Evolutionary conservation across 148 eudicot species (phyloP).

Genomic region (Rhododendron vialii): DNA sequence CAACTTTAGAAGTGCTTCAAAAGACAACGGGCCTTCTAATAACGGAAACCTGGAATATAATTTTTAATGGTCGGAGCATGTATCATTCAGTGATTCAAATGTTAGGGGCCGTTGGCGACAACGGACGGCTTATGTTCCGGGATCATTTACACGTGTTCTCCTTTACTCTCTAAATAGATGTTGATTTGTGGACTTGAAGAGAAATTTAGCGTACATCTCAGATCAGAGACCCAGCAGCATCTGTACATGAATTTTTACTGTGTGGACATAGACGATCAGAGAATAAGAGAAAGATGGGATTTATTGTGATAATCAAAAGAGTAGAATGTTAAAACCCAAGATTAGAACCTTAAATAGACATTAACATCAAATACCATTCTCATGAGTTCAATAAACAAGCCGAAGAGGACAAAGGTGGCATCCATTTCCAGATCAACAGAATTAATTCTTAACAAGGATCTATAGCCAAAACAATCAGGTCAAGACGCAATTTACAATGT

Average conservation of each 20-base stretch:
- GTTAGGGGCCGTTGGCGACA: background rate
- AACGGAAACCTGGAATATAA: constrained; percentile 34
- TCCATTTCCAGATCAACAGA: background rate
- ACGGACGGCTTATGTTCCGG: background rate
- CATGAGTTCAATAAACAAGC: background rate
- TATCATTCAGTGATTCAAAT: no score
- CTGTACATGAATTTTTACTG: background rate
- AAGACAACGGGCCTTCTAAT: constrained; percentile 25
- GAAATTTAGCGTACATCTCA: background rate
- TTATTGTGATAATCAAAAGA: background rate
- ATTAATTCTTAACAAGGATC: background rate
- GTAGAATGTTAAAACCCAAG: background rate
- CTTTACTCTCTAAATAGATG: background rate
- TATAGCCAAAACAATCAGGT: background rate
- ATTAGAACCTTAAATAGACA: background rate
- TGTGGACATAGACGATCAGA: background rate
- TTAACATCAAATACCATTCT: background rate
- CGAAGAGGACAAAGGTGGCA: background rate
- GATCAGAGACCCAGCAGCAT: background rate
- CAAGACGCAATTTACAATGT: constrained; percentile 8
- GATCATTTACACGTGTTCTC: background rate
- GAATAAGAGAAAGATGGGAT: background rate
- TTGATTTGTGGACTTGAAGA: background rate
- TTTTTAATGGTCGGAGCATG: background rate
- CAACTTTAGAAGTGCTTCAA: constrained; percentile 39